phyloP scores from a whole-genome alignment of 768 basidiomycete species.

The Trametes elegans region DNA sequence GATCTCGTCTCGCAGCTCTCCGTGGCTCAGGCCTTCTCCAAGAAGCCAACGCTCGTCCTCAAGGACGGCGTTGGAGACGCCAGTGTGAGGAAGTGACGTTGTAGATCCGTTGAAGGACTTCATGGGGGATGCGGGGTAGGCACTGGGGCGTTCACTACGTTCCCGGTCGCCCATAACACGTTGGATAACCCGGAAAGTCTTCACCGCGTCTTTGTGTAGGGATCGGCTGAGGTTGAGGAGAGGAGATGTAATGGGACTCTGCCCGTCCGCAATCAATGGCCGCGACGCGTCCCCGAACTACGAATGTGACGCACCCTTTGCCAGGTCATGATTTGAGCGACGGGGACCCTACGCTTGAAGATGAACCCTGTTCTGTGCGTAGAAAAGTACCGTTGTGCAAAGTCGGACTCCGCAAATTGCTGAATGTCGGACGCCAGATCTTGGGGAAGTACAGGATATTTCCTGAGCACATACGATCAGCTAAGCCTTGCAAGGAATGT shows the following conservation, averaged over 20 bases:
- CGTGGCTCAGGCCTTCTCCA: slow-evolving; percentile 71
- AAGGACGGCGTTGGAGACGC: slow-evolving; percentile 42
- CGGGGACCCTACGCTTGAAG: slow-evolving; percentile 77
- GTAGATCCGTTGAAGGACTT: slow-evolving; percentile 37
- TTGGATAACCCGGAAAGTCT: slow-evolving; percentile 86
- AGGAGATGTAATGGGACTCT: slow-evolving; percentile 69
- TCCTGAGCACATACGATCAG: slow-evolving; percentile 40
- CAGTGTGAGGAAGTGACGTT: slow-evolving; percentile 41
- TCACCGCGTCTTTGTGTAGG: slow-evolving; percentile 75
- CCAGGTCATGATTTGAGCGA: slow-evolving; percentile 89
- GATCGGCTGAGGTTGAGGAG: slow-evolving; percentile 67
- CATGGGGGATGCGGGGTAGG: slow-evolving; percentile 35
- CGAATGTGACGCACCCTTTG: slow-evolving; percentile 58
- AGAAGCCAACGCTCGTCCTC: slow-evolving; percentile 90
- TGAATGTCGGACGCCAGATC: slow-evolving; percentile 84
- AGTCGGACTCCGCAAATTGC: slow-evolving; percentile 83
- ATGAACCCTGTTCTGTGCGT: slow-evolving; percentile 88
- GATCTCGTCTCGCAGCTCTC: slow-evolving; percentile 89
- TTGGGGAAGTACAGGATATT: slow-evolving; percentile 73
- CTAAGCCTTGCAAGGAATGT: slow-evolving; percentile 9
- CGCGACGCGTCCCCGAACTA: neutral
- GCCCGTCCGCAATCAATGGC: neutral
- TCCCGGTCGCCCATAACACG: slow-evolving; percentile 93
- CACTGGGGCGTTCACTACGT: slow-evolving; percentile 54
- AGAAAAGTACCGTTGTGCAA: slow-evolving; percentile 85